Conservation (phyloP, 305 asterid species). For the Fraxinus dipetala region DNA sequence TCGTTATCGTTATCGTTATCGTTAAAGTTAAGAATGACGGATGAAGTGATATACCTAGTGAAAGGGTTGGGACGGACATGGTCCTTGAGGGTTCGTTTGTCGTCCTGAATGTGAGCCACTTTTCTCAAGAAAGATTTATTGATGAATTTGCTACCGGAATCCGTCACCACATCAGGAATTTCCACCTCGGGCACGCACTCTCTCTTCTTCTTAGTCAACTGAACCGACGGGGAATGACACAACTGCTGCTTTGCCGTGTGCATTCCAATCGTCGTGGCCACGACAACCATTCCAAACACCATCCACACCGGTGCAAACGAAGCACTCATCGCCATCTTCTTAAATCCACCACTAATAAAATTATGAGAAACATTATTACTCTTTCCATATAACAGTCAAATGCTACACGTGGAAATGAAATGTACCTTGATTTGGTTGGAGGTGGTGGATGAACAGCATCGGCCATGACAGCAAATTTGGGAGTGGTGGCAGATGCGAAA, state of each 20-base stretch:
- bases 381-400: neutral
- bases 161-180: conserved; percentile 23
- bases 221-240: conserved; percentile 43
- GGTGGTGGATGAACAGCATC: neutral
- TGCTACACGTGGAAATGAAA: neutral
- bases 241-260: conserved; percentile 48
- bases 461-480: conserved; percentile 15
- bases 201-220: conserved; percentile 45
- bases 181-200: conserved; percentile 50
- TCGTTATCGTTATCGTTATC: neutral
- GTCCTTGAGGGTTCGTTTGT: neutral
- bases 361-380: neutral
- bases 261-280: conserved; percentile 30
- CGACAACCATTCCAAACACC: conserved; percentile 34
- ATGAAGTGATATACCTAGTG: conserved; percentile 8
- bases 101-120: conserved; percentile 48
- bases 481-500: conserved; percentile 24
- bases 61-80: conserved; percentile 21
- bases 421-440: neutral
- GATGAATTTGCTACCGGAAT: conserved; percentile 34
- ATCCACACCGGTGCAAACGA: conserved; percentile 29
- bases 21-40: neutral
- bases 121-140: conserved; percentile 49
- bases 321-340: neutral
- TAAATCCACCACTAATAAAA: neutral